phyloP scores from a whole-genome alignment of 2,329 filamentous ascomycete species.

The Myriangium duriaei region DNA sequence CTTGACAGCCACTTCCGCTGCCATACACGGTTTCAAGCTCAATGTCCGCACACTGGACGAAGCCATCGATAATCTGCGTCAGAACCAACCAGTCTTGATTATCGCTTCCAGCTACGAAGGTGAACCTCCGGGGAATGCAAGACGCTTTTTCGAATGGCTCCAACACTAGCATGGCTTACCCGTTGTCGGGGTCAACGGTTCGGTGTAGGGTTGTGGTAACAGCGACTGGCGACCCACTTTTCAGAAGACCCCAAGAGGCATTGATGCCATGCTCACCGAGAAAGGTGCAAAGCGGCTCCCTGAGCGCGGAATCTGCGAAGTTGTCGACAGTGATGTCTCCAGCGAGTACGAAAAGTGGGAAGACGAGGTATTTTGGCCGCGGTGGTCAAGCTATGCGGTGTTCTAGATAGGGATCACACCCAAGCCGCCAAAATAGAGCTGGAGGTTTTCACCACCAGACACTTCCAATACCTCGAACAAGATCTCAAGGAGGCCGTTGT shows the following conservation, averaged over 20 bases:
- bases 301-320: conserved; percentile 46
- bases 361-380: conserved; percentile 44
- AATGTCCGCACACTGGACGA: conserved; percentile 46
- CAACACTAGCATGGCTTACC: not conserved
- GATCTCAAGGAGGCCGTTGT: too few species aligned
- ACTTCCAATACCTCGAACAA: too few species aligned
- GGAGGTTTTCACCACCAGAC: too few species aligned
- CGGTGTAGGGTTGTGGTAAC: not conserved
- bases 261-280: conserved; percentile 43
- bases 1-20: conserved; percentile 47
- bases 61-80: conserved; percentile 48
- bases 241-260: conserved; percentile 51
- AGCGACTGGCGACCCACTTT: conserved; percentile 48
- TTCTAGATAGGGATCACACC: too few species aligned
- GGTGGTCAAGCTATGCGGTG: too few species aligned
- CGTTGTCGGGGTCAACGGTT: not conserved
- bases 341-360: conserved; percentile 57
- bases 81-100: conserved; percentile 49
- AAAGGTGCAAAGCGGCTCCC: conserved; percentile 39
- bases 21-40: conserved; percentile 45
- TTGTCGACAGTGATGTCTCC: conserved; percentile 52
- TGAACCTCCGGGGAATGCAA: conserved; percentile 59
- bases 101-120: conserved; percentile 60
- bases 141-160: conserved; percentile 10
- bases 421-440: too few species aligned